Evolutionary conservation across 1,284 basidiomycete genomes (phyloP).

Genomic region (Phellinidium pouzarii): DNA sequence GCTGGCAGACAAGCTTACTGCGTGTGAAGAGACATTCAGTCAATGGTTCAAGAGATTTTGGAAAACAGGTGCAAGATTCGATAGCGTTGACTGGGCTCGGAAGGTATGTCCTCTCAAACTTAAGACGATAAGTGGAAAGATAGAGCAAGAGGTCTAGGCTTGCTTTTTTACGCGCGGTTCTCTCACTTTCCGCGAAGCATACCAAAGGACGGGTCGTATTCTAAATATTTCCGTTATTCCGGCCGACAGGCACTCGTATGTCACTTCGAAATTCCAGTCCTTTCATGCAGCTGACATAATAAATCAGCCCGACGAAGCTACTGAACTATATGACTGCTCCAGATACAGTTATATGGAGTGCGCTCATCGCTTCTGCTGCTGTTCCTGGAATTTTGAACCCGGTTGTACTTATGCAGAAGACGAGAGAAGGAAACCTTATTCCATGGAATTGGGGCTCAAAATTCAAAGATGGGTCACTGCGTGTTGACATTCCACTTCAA

Average conservation of each 20-base stretch:
- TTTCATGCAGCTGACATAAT: conserved; percentile 17
- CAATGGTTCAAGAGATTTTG: conserved; percentile 81
- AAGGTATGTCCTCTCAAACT: conserved; percentile 48
- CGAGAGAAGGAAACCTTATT: conserved; percentile 71
- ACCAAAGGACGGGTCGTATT: conserved; percentile 86
- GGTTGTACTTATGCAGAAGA: conserved; percentile 91
- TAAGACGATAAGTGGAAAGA: conserved; percentile 19
- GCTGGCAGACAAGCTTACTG: conserved; percentile 83
- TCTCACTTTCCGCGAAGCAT: conserved; percentile 94
- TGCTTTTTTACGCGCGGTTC: conserved; percentile 92
- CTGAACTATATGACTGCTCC: conserved; percentile 96
- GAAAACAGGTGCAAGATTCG: conserved; percentile 90
- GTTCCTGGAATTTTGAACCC: conserved; percentile 84
- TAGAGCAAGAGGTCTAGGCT: conserved; percentile 30
- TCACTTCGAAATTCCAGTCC: conserved; percentile 18
- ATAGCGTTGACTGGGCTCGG: conserved; percentile 84
- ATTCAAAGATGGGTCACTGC: conserved; percentile 87
- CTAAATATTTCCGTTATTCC: conserved; percentile 95
- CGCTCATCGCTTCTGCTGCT: conserved; percentile 75
- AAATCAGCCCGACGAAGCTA: conserved; percentile 79
- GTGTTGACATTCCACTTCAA: conserved; percentile 92
- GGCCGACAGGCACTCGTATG: conserved; percentile 86
- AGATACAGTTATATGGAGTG: conserved; percentile 76
- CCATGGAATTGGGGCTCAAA: conserved; percentile 95
- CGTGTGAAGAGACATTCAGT: conserved; percentile 78